Evolutionary conservation across 2,329 filamentous ascomycete species (phyloP).

Genomic region (Fusarium incarnatum): DNA sequence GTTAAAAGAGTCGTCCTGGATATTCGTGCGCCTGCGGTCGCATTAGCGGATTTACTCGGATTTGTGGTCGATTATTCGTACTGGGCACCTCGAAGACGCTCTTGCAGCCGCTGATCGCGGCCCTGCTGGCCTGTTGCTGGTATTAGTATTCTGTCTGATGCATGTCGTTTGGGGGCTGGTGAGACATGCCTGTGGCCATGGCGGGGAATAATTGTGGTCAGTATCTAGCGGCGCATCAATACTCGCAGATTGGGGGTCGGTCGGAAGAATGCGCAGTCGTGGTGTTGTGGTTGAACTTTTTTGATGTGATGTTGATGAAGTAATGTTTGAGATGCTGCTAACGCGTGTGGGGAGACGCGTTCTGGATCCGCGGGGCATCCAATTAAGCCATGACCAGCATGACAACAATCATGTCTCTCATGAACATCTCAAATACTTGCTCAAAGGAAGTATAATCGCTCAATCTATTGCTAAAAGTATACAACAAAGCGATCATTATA

Average conservation of each 20-base stretch:
- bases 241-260: neutral
- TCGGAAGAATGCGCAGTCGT: neutral
- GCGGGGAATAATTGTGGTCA: slow-evolving; percentile 3
- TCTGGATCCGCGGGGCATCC: slow-evolving; percentile 40
- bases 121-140: slow-evolving; percentile 55
- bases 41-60: neutral
- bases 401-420: neutral
- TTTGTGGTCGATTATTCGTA: slow-evolving; percentile 50
- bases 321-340: slow-evolving; percentile 37
- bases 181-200: slow-evolving; percentile 53
- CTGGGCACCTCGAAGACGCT: slow-evolving; percentile 74
- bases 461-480: neutral
- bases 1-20: slow-evolving; percentile 70
- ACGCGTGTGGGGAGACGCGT: slow-evolving; percentile 46
- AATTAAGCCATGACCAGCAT: slow-evolving; percentile 14
- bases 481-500: neutral
- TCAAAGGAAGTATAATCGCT: neutral
- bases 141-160: slow-evolving; percentile 8
- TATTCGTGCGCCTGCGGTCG: slow-evolving; percentile 61
- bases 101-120: slow-evolving; percentile 71
- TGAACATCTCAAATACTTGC: neutral
- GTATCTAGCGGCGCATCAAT: slow-evolving; percentile 17
- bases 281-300: slow-evolving; percentile 9
- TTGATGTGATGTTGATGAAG: slow-evolving; percentile 36
- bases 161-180: neutral